Percentiles rank a stretch among this genome's conserved stretches.
phyloP scores from a whole-genome alignment of 2,329 filamentous ascomycete genomes.

The Dactylonectria macrodidyma region DNA sequence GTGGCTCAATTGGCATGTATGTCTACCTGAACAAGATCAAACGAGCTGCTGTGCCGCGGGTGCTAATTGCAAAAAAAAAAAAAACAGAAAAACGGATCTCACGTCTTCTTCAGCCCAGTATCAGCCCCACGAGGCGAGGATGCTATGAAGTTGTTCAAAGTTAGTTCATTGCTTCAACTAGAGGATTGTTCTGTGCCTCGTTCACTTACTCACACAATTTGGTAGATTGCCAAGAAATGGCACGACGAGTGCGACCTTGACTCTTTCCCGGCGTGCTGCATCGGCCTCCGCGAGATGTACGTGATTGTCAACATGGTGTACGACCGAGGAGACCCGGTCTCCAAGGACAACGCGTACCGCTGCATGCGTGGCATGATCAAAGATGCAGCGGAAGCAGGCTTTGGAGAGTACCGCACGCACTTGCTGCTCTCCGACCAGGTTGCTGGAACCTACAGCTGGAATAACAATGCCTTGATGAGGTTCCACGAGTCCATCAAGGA shows the following conservation, averaged over 20 bases:
- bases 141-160: conserved; percentile 6
- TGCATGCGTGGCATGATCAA: conserved; percentile 35
- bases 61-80: background rate
- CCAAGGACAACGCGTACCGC: conserved; percentile 24
- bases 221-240: conserved; percentile 7
- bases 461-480: conserved; percentile 33
- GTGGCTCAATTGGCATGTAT: conserved; percentile 2
- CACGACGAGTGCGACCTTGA: conserved; percentile 1
- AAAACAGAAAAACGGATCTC: conserved; percentile 3
- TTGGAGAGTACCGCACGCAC: conserved; percentile 40
- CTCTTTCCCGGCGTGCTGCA: conserved; percentile 24
- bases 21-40: background rate
- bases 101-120: conserved; percentile 8
- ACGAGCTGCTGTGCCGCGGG: background rate
- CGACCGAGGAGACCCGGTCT: conserved; percentile 24
- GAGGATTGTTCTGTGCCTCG: background rate
- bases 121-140: conserved; percentile 5
- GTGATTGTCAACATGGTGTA: conserved; percentile 39
- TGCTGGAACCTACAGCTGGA: conserved; percentile 38
- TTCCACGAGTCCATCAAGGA: conserved; percentile 34
- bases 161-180: background rate
- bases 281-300: conserved; percentile 40
- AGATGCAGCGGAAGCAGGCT: conserved; percentile 33
- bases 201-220: background rate
- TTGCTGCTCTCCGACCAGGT: conserved; percentile 37